A percentile compares a stretch with the other conserved stretches of the same genome.
phyloP scores from a whole-genome alignment of 441 rosid species.

The Adansonia gregorii region DNA sequence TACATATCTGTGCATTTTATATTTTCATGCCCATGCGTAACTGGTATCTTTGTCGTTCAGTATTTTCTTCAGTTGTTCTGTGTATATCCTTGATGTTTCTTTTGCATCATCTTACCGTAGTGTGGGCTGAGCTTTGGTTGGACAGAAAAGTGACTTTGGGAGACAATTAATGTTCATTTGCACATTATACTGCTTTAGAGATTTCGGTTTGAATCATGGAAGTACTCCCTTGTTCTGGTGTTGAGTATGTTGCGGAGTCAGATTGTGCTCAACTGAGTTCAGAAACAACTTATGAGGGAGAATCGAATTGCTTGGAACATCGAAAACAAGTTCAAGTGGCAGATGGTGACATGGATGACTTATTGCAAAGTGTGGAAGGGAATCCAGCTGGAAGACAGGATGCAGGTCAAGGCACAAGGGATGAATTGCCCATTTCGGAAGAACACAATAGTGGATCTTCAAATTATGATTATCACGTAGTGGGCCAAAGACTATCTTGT shows the following conservation, averaged over 20 bases:
- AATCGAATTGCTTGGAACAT: conserved; percentile 39
- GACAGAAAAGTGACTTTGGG: conserved; percentile 37
- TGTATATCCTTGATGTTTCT: neutral
- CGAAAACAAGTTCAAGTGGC: conserved; percentile 45
- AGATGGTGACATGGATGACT: conserved; percentile 43
- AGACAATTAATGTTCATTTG: conserved; percentile 28
- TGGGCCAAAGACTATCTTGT: conserved; percentile 48
- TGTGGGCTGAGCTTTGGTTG: conserved; percentile 26
- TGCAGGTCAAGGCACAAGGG: conserved; percentile 40
- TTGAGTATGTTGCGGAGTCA: conserved; percentile 51
- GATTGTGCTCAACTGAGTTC: conserved; percentile 48
- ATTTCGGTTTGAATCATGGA: conserved; percentile 56
- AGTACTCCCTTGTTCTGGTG: conserved; percentile 56
- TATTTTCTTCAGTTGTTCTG: neutral
- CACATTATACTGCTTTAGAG: conserved; percentile 34
- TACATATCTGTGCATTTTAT: neutral
- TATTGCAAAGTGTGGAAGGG: conserved; percentile 42
- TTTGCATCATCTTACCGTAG: conserved; percentile 27
- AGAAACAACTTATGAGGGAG: conserved; percentile 30
- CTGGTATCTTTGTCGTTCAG: neutral
- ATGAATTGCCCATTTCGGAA: conserved; percentile 44
- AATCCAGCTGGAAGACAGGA: conserved; percentile 37
- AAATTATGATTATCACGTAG: conserved; percentile 45
- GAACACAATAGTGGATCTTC: conserved; percentile 26
- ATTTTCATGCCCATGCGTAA: neutral